Base-by-base conservation (phyloP, 768 basidiomycete species). In the Calocera cornea region DNA sequence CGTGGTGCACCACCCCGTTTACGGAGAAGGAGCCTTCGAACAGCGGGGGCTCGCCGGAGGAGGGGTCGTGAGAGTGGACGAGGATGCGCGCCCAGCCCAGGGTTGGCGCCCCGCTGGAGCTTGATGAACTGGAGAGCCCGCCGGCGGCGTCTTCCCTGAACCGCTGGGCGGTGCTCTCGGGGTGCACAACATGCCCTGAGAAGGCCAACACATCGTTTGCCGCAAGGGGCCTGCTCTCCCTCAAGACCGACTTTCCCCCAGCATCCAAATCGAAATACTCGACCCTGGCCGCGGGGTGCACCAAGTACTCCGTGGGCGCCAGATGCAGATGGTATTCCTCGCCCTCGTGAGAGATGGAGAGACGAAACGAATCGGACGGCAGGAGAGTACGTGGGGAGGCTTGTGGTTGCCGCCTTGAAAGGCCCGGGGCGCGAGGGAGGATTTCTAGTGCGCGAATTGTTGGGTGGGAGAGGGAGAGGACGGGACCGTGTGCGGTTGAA, bases 51-150 rank as follows among this genome's bases (percentile, higher is more conserved):
- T 80, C 72, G 34, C 80, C 82, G 29, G 72, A 71, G 31, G 74
- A 74, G 31, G 77, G 75, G 71, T 87, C 82, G 63, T 87, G 82
- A 71, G 86, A 76, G 74, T 89, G 84, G 1, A 91, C 82, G 76
- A 87, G 83, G 70, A 94, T 85, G 24, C 88, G 85, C 19, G 89
- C 90, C 84, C 87, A 89, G 29, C 92, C 92, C 12, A 87, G 79
- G 80, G 80, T 54, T 81, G 73, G 65, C 73, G 75, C 41, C 72
- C 27, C 36, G 36, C 12, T 47, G 24, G 34, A 33, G 36, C 12
- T 47, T 34, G 34, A 33, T 12, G 24, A 64, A 17, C 16, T 29
- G 14, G 78, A 80, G 2, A 81, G 71, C 27, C 83, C 82, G 54
- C 84, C 82, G 3, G 84, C 86, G 24, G 81, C 80, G 74, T 88